Conservation (phyloP, 2,329 filamentous ascomycete species). For the Pseudogymnoascus sp. region DNA sequence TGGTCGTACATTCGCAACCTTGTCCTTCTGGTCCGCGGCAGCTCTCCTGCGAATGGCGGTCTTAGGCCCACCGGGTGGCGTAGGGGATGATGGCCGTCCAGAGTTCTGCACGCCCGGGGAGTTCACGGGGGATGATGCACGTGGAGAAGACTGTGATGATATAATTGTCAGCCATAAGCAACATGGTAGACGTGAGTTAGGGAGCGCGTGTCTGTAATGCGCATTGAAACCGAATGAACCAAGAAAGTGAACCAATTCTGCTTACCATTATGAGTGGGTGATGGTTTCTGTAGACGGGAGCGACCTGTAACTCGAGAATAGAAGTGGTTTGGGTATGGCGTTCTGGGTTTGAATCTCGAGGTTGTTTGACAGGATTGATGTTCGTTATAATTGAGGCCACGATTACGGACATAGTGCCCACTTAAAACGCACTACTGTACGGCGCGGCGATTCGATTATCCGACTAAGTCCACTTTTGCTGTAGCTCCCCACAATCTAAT, state of each 20-base stretch:
- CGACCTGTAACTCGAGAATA: neutral
- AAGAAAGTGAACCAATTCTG: neutral
- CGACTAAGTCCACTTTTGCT: neutral
- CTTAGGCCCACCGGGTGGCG: slow-evolving; percentile 86
- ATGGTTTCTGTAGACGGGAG: neutral
- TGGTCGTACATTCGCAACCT: slow-evolving; percentile 86
- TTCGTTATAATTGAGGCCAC: slow-evolving; percentile 9
- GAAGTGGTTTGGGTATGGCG: slow-evolving; percentile 2
- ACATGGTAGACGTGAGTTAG: neutral
- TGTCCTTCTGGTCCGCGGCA: slow-evolving; percentile 95
- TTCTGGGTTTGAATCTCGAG: slow-evolving; percentile 1
- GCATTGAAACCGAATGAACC: neutral
- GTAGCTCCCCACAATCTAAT: slow-evolving; percentile 7
- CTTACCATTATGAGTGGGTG: neutral
- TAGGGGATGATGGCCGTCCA: slow-evolving; percentile 78
- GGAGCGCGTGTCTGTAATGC: neutral
- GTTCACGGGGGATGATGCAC: slow-evolving; percentile 50
- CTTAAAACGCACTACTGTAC: slow-evolving; percentile 4
- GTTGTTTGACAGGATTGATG: slow-evolving; percentile 1
- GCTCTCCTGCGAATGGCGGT: slow-evolving; percentile 93
- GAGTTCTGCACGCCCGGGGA: slow-evolving; percentile 49
- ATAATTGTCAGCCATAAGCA: neutral
- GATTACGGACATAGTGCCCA: slow-evolving; percentile 9
- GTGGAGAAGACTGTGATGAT: slow-evolving; percentile 27
- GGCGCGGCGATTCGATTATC: slow-evolving; percentile 1